Evolutionary conservation across 1,139 yeast genomes (phyloP).

Genomic region (Kurtzmaniella quercitrusa): DNA sequence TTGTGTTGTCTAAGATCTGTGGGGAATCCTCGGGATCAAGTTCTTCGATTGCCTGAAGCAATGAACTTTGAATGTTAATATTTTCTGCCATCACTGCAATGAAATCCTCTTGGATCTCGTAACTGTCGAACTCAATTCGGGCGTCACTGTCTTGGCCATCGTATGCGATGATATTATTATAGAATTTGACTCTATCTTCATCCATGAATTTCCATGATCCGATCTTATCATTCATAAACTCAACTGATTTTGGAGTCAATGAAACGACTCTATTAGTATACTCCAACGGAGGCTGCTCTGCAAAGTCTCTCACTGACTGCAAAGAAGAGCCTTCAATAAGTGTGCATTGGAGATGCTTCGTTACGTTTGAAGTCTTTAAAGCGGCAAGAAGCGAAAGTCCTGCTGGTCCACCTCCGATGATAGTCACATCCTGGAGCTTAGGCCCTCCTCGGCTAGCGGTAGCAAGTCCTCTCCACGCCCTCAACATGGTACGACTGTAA

Average conservation of each 20-base stretch:
- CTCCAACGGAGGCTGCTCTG: conserved; percentile 49
- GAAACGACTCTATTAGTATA: conserved; percentile 83
- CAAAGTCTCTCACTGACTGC: conserved; percentile 49
- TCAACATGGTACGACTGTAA: conserved; percentile 1
- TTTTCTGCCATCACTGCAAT: conserved; percentile 88
- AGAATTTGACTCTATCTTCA: conserved; percentile 68
- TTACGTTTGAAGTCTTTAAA: conserved; percentile 58
- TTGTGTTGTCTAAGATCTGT: conserved; percentile 55
- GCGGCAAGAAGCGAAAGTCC: conserved; percentile 87
- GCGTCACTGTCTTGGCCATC: conserved; percentile 73
- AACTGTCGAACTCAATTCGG: conserved; percentile 66
- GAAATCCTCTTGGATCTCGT: conserved; percentile 35
- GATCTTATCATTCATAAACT: conserved; percentile 55
- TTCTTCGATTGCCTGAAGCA: conserved; percentile 55
- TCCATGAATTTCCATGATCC: conserved; percentile 76
- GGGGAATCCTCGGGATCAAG: conserved; percentile 28
- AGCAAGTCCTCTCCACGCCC: conserved; percentile 4
- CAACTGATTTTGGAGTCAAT: conserved; percentile 75
- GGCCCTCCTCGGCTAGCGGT: conserved; percentile 6
- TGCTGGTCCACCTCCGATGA: conserved; percentile 98
- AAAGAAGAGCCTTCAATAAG: conserved; percentile 72
- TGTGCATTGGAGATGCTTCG: conserved; percentile 58
- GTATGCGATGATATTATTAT: conserved; percentile 79
- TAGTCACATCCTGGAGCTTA: conserved; percentile 61
- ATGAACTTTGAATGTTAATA: conserved; percentile 72